A percentile compares a stretch with the other conserved stretches of the same genome.
These are phyloP conservation scores for Houttuynia cordata DNA, from an alignment of 164 flowering plant genomes.

Conservation along the genomic window DNA sequence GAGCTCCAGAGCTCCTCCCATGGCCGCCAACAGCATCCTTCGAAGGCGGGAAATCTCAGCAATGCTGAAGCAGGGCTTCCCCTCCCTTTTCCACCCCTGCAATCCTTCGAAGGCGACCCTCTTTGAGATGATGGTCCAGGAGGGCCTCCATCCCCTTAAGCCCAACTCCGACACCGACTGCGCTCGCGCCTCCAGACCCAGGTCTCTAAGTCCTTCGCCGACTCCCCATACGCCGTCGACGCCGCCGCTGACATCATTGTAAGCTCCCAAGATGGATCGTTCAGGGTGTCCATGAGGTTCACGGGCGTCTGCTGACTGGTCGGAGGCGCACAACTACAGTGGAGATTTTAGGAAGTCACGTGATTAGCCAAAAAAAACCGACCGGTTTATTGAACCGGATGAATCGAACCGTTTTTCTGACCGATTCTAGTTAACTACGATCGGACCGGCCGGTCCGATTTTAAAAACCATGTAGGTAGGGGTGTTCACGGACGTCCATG, in stretches of 20 bases:
- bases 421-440: too few relatives aligned
- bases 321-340: too few relatives aligned
- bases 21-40: constrained; percentile 11
- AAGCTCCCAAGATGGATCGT: constrained; percentile 46
- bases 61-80: constrained; percentile 84
- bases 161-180: constrained; percentile 5
- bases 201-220: constrained; percentile 34
- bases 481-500: too few relatives aligned
- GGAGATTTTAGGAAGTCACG: too few relatives aligned
- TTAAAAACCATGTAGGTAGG: too few relatives aligned
- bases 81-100: constrained; percentile 53
- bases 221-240: constrained; percentile 14
- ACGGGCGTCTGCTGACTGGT: constrained; percentile 43
- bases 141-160: constrained; percentile 15
- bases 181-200: constrained; percentile 26
- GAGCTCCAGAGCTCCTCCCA: neutral
- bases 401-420: too few relatives aligned
- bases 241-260: constrained; percentile 61
- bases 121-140: constrained; percentile 72
- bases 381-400: too few relatives aligned
- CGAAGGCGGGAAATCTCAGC: constrained; percentile 43
- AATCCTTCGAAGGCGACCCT: constrained; percentile 42
- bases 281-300: constrained; percentile 53
- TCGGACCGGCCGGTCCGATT: too few relatives aligned
- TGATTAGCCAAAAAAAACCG: too few relatives aligned